Base-by-base conservation (phyloP, 768 basidiomycete species). In the Lactarius tabidus region DNA sequence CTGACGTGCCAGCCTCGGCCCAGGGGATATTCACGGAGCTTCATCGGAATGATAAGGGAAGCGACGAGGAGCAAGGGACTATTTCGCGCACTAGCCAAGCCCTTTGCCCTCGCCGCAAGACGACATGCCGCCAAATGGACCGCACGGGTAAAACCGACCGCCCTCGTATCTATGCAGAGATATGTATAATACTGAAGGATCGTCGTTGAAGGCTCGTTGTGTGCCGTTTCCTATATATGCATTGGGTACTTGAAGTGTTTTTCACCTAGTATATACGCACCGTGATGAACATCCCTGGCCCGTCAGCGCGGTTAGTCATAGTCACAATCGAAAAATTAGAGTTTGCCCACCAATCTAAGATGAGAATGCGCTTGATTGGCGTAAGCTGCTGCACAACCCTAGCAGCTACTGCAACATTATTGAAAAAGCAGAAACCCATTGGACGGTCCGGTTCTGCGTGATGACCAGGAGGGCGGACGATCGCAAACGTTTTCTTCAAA, bases 391-490 rank as follows among this genome's bases (percentile, higher is more conserved):
- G 88, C 23, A 91, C 86, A 29, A 94, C 90, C 71, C 86, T 85
- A 23, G 93, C 84, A 1, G 95, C 95, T 18, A 99, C 91, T 0
- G 97, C 90, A 38, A 96, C 95, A 73, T 99, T 99, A 76, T 99
- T 99, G 79, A 95, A 97, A 79, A 99, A 97, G 76, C 97, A 98
- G 75, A 99, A 99, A 1, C 97, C 97, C 95, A 98, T 98, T 68
- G 93, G 91, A 73, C 95, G 90, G 69, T 97, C 93, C 6, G 97
- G 97, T 74, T 99, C 97, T 7, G 97, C 95, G 72, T 99, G 97
- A 74, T 99, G 97, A 0, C 97, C 97, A 0, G 97, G 97, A 15
- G 97, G 97, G 60, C 97, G 85, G 39, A 98, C 95, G 67, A 98
- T 93, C 2, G 97, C 97, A 73, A 99, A 90, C 0, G 91, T 82